Evolutionary conservation across 176 grass and related monocot genomes (phyloP).

Genomic region (Sorghum bicolor): Sorghum_bicolor_NCBIv3 NC_012879.2:54993001-54993500

Average conservation of each 20-base stretch:
- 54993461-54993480: not conserved
- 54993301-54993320: not conserved
- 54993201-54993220: not conserved
- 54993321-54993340: not conserved
- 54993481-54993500: constrained; percentile 51
- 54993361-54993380: not conserved
- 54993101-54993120: not conserved
- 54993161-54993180: not conserved
- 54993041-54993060: not conserved
- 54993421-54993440: no score
- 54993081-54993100: not conserved
- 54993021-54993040: not conserved
- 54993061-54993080: not conserved
- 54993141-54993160: not conserved
- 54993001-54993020: not conserved
- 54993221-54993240: not conserved
- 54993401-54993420: not conserved
- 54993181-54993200: not conserved
- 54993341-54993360: not conserved
- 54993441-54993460: not conserved
- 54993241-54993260: not conserved
- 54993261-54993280: not conserved
- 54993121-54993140: not conserved
- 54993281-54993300: not conserved
- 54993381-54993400: constrained; percentile 19